Conservation (phyloP, 495 filamentous ascomycete species). For the Ascodesmis nigricans region DNA sequence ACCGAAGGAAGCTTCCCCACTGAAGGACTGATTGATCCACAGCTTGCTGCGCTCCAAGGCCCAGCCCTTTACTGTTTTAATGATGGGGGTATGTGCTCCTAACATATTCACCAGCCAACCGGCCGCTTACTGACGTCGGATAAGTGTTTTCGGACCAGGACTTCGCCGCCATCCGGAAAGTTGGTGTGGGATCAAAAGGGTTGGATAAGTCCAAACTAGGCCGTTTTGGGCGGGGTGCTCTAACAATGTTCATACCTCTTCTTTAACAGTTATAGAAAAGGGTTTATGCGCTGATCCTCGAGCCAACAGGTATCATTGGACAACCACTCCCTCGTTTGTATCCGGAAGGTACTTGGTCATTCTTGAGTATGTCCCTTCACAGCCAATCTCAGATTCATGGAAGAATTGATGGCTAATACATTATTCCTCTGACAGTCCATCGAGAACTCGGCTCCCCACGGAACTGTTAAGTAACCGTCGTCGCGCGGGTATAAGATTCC, state of each 20-base stretch:
- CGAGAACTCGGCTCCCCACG: too few species aligned
- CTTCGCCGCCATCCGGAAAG: slow-evolving; percentile 23
- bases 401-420: too few species aligned
- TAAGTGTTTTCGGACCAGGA: slow-evolving; percentile 23
- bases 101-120: neutral
- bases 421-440: too few species aligned
- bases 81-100: slow-evolving; percentile 17
- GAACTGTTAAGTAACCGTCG: too few species aligned
- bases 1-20: slow-evolving; percentile 7
- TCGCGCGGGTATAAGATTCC: too few species aligned
- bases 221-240: slow-evolving; percentile 26
- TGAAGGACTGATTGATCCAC: slow-evolving; percentile 13
- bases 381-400: too few species aligned
- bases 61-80: slow-evolving; percentile 25
- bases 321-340: slow-evolving; percentile 26
- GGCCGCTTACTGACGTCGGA: too few species aligned
- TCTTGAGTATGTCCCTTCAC: slow-evolving; percentile 20
- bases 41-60: slow-evolving; percentile 22
- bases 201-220: slow-evolving; percentile 22
- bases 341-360: slow-evolving; percentile 24
- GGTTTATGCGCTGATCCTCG: neutral
- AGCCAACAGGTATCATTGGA: slow-evolving; percentile 25
- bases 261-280: too few species aligned
- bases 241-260: slow-evolving; percentile 20
- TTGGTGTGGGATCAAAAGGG: slow-evolving; percentile 25